These are phyloP conservation scores for Cystoderma amianthinum DNA, from an alignment of 768 basidiomycete genomes.

Conservation along the genomic window DNA sequence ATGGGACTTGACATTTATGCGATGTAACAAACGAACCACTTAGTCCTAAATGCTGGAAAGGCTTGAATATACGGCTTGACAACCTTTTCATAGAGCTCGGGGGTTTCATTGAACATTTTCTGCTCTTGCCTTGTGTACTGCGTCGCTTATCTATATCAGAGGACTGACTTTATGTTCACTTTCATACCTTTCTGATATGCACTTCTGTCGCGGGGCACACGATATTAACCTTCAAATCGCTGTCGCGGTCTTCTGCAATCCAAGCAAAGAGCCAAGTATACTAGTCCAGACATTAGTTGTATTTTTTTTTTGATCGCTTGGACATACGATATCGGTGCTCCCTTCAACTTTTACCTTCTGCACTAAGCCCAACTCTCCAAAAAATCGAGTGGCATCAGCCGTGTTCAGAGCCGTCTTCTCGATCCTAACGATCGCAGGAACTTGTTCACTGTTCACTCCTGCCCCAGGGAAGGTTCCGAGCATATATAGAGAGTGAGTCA, in stretches of 20 bases:
- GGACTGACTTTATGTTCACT: neutral
- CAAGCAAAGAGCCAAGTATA: constrained; percentile 81
- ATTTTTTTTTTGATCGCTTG: neutral
- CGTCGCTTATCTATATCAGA: no score
- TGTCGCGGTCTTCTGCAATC: constrained; percentile 35
- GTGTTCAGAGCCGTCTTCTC: constrained; percentile 69
- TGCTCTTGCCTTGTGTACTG: constrained; percentile 75
- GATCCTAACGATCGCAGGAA: constrained; percentile 64
- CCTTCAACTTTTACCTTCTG: constrained; percentile 41
- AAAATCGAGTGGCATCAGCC: constrained; percentile 25
- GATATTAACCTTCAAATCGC: constrained; percentile 77
- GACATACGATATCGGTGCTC: constrained; percentile 62
- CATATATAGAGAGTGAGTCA: constrained; percentile 54
- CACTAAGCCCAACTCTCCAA: constrained; percentile 30
- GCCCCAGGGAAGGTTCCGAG: constrained; percentile 53
- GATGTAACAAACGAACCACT: constrained; percentile 49
- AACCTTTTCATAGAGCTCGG: constrained; percentile 60
- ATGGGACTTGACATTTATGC: neutral
- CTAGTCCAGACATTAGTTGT: constrained; percentile 26
- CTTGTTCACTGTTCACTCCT: constrained; percentile 10
- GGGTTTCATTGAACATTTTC: constrained; percentile 78
- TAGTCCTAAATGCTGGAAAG: constrained; percentile 69
- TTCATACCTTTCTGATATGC: constrained; percentile 73
- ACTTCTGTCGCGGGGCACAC: constrained; percentile 87
- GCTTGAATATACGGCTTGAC: constrained; percentile 75